Conservation (phyloP, 2,329 filamentous ascomycete species). For the Neurospora sp. region DNA sequence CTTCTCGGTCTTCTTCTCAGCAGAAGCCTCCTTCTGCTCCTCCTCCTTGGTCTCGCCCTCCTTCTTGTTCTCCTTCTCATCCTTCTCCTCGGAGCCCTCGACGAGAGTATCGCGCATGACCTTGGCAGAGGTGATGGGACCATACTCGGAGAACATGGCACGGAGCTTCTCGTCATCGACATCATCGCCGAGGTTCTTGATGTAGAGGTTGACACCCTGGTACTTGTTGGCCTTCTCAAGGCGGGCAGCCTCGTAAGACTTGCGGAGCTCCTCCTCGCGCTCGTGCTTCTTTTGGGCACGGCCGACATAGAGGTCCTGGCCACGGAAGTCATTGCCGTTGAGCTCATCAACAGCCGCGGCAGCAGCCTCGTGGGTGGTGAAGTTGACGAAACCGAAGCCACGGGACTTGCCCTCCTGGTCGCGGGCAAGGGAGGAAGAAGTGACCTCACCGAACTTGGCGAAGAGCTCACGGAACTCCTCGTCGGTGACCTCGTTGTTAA, state of each 20-base stretch:
- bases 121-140: conserved; percentile 96
- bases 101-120: conserved; percentile 82
- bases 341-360: conserved; percentile 80
- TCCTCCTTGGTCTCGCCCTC: conserved; percentile 36
- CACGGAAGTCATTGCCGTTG: conserved; percentile 84
- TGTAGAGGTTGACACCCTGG: conserved; percentile 98
- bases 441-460: conserved; percentile 86
- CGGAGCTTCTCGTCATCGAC: conserved; percentile 97
- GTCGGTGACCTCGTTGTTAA: conserved; percentile 72
- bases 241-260: conserved; percentile 95
- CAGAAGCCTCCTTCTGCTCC: conserved; percentile 35
- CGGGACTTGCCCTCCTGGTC: conserved; percentile 87
- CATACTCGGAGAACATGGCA: conserved; percentile 82
- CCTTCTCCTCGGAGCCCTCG: conserved; percentile 45
- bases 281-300: conserved; percentile 99
- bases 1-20: conserved; percentile 51
- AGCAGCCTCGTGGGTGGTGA: conserved; percentile 81
- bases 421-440: conserved; percentile 86
- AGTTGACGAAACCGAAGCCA: conserved; percentile 95
- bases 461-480: conserved; percentile 93
- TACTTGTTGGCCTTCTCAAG: conserved; percentile 99
- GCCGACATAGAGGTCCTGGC: conserved; percentile 94
- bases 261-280: conserved; percentile 97
- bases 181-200: conserved; percentile 97
- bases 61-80: conserved; percentile 40